These are phyloP conservation scores for Naganishia randhawae DNA, from an alignment of 768 basidiomycete genomes.

Conservation along the genomic window DNA sequence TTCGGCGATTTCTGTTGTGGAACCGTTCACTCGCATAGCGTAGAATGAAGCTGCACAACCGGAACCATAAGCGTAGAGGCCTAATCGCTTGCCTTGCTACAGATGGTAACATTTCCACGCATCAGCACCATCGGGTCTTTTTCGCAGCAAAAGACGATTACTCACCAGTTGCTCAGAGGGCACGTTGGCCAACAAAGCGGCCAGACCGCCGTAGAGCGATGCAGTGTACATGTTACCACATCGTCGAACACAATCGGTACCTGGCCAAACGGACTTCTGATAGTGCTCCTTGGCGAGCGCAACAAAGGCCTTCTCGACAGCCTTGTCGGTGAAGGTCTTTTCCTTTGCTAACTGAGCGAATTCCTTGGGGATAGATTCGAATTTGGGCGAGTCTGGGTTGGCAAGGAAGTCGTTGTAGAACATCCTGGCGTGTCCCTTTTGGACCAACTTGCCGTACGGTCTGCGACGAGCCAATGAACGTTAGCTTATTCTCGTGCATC, in stretches of 20 bases:
- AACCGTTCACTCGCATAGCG: constrained; percentile 78
- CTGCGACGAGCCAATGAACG: constrained; percentile 48
- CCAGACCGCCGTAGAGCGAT: constrained; percentile 88
- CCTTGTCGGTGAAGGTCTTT: constrained; percentile 85
- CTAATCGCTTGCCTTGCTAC: constrained; percentile 70
- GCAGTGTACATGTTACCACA: constrained; percentile 99
- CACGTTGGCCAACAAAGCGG: constrained; percentile 72
- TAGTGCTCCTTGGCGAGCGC: constrained; percentile 70
- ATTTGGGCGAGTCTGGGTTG: constrained; percentile 62
- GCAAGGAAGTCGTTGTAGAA: constrained; percentile 71
- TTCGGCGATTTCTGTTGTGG: constrained; percentile 71
- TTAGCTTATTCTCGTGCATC: neutral
- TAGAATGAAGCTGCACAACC: constrained; percentile 96
- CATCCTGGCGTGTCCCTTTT: constrained; percentile 91
- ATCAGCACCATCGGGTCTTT: neutral
- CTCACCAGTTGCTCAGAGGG: constrained; percentile 61
- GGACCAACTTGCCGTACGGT: constrained; percentile 97
- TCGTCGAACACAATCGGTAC: constrained; percentile 80
- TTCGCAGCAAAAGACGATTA: constrained; percentile 14
- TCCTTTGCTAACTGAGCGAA: constrained; percentile 62
- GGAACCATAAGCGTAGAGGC: constrained; percentile 92
- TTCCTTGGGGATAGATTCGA: constrained; percentile 65
- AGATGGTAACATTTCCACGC: neutral
- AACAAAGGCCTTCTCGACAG: constrained; percentile 90
- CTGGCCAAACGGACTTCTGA: constrained; percentile 69